Evolutionary conservation across 176 grass and related monocot genomes (phyloP), one percentile per base, ranked within the genome.

Genomic region (Ensete ventricosum): DNA sequence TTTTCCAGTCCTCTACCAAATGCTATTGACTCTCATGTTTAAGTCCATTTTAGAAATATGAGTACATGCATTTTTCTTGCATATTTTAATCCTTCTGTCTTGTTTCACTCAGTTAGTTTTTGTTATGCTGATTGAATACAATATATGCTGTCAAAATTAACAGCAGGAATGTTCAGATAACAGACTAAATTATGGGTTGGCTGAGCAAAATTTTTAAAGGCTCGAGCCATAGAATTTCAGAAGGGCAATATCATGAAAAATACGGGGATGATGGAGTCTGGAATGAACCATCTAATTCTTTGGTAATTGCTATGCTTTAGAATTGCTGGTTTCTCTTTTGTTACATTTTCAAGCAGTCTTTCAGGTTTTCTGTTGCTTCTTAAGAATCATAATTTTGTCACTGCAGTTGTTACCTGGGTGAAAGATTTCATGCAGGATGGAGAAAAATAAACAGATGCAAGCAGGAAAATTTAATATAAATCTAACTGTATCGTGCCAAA

Each of bases 181-280:
- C 59, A 64, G 23, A 43, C 43, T 17, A n/a, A 34, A 73, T 26
- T 9, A 77, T 77, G 74, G 74, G 59, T 53, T 77, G 59, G 74
- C 74, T 77, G 74, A 77, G 48, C 48, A 77, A 77, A 77, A 26
- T 77, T 77, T 64, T 77, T 52, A 77, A 50, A 77, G 57, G 74
- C 59, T 77, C 58, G 59, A 77, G 58, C 34, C 74, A 64, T 74
- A 88, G 83, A 58, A 66, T 92, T 74, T 92, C 89, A 3, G 87
- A 88, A 86, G 87, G 76, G 34, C 81, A 73, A 76, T 77, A 92
- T 14, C 77, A 67, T 64, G 81, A 77, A 34, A 90, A 50, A 69
- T 76, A 65, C 1, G 54, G 50, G 25, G 77, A 90, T 73, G 81
- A 90, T 19, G 48, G 69, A 52, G 21, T 69, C 73, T 88, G 85